Evolutionary conservation across 2,329 filamentous ascomycete species (phyloP).

Genomic region (Botrytis sinoallii): DNA sequence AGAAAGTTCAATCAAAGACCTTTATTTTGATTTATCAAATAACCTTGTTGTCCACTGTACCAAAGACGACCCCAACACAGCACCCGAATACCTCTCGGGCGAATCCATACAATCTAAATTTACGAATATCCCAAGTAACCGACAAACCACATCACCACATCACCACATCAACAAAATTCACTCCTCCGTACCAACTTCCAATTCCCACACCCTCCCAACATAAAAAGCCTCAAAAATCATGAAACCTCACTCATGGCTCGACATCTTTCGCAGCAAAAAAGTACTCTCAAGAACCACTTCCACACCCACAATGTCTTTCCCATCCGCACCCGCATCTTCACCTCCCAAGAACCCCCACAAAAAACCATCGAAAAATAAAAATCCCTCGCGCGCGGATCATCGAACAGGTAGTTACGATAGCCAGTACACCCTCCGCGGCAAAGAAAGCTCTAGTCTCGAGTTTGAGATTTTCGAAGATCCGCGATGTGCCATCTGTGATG

Average conservation of each 20-base stretch:
- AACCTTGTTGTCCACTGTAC: background rate
- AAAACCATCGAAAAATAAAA: background rate
- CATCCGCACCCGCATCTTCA: background rate
- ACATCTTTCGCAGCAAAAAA: background rate
- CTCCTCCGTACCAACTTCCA: too few species aligned
- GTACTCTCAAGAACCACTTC: background rate
- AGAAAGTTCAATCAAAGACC: background rate
- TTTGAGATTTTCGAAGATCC: background rate
- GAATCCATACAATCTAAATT: background rate
- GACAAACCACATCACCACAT: background rate
- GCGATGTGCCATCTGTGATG: background rate
- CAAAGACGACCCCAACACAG: background rate
- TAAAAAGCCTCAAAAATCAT: background rate
- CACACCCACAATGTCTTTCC: background rate
- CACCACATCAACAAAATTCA: background rate
- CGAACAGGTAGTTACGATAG: background rate
- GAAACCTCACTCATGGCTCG: background rate
- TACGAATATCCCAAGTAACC: background rate
- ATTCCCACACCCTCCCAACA: background rate
- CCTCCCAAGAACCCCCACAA: background rate
- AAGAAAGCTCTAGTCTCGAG: background rate
- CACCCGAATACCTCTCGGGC: background rate
- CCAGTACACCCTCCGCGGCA: background rate
- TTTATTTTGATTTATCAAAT: background rate
- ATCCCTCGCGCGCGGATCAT: background rate